These are phyloP conservation scores for Punica granatum DNA, from an alignment of 345 rosid species.

Conservation along the genomic window DNA sequence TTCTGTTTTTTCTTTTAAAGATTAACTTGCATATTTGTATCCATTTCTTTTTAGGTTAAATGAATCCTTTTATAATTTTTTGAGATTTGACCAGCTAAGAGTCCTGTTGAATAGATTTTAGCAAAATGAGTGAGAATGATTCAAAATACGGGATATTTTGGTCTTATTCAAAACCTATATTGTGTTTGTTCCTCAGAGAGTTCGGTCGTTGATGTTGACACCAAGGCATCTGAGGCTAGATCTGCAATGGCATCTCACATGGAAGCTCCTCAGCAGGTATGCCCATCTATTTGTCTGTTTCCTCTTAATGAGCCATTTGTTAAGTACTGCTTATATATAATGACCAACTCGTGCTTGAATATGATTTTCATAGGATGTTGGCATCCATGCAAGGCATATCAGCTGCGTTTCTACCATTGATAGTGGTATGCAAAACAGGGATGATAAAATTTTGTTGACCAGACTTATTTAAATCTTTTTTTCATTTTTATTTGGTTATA, in stretches of 20 bases:
- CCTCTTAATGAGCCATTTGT: not conserved
- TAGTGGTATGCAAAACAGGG: constrained; percentile 50
- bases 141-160: not conserved
- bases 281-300: constrained; percentile 2
- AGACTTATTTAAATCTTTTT: not conserved
- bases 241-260: constrained; percentile 33
- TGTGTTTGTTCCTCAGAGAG: not conserved
- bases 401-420: constrained; percentile 85
- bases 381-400: constrained; percentile 86
- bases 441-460: not conserved
- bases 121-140: not conserved
- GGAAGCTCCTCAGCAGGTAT: constrained; percentile 54
- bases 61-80: not conserved
- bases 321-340: not conserved
- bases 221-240: constrained; percentile 28
- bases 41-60: not conserved
- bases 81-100: constrained; percentile 27
- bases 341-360: not conserved
- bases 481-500: constrained; percentile 5
- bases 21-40: not conserved
- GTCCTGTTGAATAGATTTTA: not conserved
- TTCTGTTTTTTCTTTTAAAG: not conserved
- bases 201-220: not conserved
- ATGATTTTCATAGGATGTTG: constrained; percentile 49
- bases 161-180: not conserved